Conservation (phyloP, 129 eudicot genomes). For the Flaveria brownii region DNA sequence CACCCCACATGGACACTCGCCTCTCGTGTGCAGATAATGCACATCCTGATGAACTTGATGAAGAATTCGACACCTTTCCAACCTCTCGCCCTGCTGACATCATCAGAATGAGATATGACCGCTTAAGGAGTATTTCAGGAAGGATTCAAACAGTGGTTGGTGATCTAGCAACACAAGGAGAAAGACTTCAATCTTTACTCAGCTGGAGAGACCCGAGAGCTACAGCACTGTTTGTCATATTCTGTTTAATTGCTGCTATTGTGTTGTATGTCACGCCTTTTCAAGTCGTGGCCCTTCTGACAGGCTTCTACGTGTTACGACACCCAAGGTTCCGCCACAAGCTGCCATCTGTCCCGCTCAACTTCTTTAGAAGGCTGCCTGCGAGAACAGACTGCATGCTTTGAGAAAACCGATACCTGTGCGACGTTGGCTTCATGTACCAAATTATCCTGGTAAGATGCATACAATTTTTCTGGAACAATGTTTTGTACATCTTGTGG, state of each 20-base stretch:
- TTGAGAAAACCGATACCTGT: conserved; percentile 29
- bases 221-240: conserved; percentile 53
- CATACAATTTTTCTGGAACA: conserved; percentile 32
- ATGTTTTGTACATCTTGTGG: conserved; percentile 39
- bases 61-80: conserved; percentile 66
- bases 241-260: conserved; percentile 57
- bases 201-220: conserved; percentile 78
- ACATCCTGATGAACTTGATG: conserved; percentile 65
- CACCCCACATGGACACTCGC: conserved; percentile 65
- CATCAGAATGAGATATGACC: conserved; percentile 59
- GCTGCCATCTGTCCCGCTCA: conserved; percentile 64
- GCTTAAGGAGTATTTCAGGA: conserved; percentile 60
- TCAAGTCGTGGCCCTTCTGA: conserved; percentile 50
- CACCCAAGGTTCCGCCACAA: conserved; percentile 65
- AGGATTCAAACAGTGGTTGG: conserved; percentile 74
- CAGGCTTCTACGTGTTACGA: conserved; percentile 57
- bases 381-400: conserved; percentile 73
- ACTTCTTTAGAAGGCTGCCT: conserved; percentile 64
- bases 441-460: conserved; percentile 28
- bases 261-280: conserved; percentile 60
- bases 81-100: conserved; percentile 54
- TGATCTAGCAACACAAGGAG: conserved; percentile 71
- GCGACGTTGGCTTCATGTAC: conserved; percentile 4
- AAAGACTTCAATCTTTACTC: conserved; percentile 51
- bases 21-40: conserved; percentile 63